These are phyloP conservation scores for Monosporascus sp. DNA, from an alignment of 2,329 filamentous ascomycete genomes.

Conservation along the genomic window DNA sequence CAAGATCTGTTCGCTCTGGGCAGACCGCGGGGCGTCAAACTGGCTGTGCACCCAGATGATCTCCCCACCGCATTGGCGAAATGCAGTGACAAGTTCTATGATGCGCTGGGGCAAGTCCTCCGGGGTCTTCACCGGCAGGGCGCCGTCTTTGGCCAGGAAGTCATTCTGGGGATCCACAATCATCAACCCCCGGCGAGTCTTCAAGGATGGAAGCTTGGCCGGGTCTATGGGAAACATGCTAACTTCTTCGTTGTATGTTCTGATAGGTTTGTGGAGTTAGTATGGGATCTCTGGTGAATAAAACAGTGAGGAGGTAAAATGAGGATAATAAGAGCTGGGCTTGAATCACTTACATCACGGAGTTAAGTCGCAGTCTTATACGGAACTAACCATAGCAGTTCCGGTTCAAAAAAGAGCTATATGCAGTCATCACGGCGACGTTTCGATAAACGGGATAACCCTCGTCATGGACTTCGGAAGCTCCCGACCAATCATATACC, in stretches of 20 bases:
- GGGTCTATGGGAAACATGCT: constrained; percentile 53
- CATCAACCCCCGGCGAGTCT: constrained; percentile 65
- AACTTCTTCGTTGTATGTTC: constrained; percentile 12
- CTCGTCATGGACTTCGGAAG: not conserved
- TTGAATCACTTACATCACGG: not conserved
- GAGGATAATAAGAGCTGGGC: not conserved
- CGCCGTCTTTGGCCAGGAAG: constrained; percentile 65
- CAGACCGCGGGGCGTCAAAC: constrained; percentile 57
- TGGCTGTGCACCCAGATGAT: constrained; percentile 83
- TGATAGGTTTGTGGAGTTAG: constrained; percentile 4
- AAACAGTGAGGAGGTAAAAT: not conserved
- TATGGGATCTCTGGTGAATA: not conserved
- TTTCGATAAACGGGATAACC: not conserved
- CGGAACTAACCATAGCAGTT: not conserved
- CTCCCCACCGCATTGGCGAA: constrained; percentile 63
- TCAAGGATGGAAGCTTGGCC: constrained; percentile 48
- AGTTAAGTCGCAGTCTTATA: not conserved
- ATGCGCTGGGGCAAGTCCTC: constrained; percentile 63
- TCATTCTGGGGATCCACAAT: constrained; percentile 88
- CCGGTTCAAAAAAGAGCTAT: too few relatives aligned
- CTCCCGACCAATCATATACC: not conserved
- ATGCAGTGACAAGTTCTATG: constrained; percentile 60
- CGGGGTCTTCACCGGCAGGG: constrained; percentile 59
- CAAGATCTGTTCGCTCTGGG: constrained; percentile 48
- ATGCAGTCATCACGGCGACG: too few relatives aligned